Evolutionary conservation across 2,329 filamentous ascomycete genomes (phyloP).

Genomic region (Laburnicola sp.): DNA sequence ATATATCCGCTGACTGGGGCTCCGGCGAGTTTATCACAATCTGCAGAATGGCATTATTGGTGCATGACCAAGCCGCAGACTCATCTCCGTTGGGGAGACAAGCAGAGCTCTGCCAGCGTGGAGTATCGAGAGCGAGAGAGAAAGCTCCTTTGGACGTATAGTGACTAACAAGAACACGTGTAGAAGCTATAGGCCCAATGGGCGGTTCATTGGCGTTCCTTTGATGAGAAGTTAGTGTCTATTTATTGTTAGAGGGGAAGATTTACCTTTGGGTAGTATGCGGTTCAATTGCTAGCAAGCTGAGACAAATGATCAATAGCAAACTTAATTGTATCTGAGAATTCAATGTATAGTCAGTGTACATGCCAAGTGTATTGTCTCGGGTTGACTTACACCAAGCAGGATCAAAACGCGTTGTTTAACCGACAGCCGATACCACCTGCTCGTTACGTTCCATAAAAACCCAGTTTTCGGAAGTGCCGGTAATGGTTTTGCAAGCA

Average conservation of each 20-base stretch:
- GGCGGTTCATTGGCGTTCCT: not conserved
- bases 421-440: conserved; percentile 26
- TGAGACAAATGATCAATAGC: not conserved
- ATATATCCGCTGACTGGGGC: conserved; percentile 14
- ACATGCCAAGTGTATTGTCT: conserved; percentile 19
- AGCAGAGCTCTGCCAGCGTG: conserved; percentile 30
- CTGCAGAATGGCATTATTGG: conserved; percentile 20
- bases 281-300: not conserved
- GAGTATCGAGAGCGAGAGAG: conserved; percentile 18
- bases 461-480: conserved; percentile 26
- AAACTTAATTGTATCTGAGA: conserved; percentile 13
- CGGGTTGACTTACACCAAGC: conserved; percentile 20
- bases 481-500: conserved; percentile 30
- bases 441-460: conserved; percentile 6
- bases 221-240: not conserved
- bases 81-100: conserved; percentile 32
- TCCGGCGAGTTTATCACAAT: conserved; percentile 25
- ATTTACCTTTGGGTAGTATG: not conserved
- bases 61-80: conserved; percentile 31
- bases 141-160: conserved; percentile 23
- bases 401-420: conserved; percentile 27
- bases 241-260: not conserved
- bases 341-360: conserved; percentile 19
- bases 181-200: conserved; percentile 4
- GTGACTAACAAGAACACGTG: conserved; percentile 1